Percentiles rank a stretch among this genome's conserved stretches.
These are phyloP conservation scores for Delitschia confertaspora DNA, from an alignment of 495 filamentous ascomycete genomes.

Conservation along the genomic window DNA sequence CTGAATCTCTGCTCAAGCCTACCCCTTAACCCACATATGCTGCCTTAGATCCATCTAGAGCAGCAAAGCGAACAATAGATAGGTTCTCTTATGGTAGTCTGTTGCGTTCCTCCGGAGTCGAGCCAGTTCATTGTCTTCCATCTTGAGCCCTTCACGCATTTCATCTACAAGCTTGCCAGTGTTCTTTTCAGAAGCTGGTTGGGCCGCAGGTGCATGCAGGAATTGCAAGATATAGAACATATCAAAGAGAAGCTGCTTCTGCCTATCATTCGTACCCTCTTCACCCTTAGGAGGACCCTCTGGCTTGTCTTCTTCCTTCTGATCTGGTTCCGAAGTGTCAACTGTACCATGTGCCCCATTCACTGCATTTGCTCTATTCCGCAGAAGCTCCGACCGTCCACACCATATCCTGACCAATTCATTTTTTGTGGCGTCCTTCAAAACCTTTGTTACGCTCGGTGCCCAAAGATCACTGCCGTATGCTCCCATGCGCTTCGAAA, in stretches of 20 bases:
- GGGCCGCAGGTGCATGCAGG: neutral
- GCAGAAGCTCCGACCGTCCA: neutral
- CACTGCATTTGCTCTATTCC: neutral
- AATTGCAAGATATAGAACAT: slow-evolving; percentile 49
- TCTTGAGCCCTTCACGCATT: slow-evolving; percentile 1
- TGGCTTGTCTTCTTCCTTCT: neutral
- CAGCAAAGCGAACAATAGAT: slow-evolving; percentile 32
- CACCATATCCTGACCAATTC: slow-evolving; percentile 6
- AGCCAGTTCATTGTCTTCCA: slow-evolving; percentile 20
- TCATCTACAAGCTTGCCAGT: slow-evolving; percentile 6
- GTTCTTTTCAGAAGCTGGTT: too few species aligned
- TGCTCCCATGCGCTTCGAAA: slow-evolving; percentile 57
- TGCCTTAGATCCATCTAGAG: neutral
- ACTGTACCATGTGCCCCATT: neutral
- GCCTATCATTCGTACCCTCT: slow-evolving; percentile 24
- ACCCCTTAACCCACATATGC: too few species aligned
- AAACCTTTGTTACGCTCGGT: slow-evolving; percentile 49
- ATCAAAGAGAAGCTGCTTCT: slow-evolving; percentile 74
- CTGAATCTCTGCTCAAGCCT: too few species aligned
- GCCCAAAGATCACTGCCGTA: slow-evolving; percentile 80
- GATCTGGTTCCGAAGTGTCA: neutral
- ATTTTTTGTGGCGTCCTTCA: slow-evolving; percentile 49
- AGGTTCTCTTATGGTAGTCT: slow-evolving; percentile 36
- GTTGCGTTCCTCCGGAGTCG: slow-evolving; percentile 29
- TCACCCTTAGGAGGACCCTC: neutral